Percentiles rank a stretch among this genome's conserved stretches.
These are phyloP conservation scores for Orbilia brochopaga DNA, from an alignment of 2,329 filamentous ascomycete genomes.

Conservation along the genomic window DNA sequence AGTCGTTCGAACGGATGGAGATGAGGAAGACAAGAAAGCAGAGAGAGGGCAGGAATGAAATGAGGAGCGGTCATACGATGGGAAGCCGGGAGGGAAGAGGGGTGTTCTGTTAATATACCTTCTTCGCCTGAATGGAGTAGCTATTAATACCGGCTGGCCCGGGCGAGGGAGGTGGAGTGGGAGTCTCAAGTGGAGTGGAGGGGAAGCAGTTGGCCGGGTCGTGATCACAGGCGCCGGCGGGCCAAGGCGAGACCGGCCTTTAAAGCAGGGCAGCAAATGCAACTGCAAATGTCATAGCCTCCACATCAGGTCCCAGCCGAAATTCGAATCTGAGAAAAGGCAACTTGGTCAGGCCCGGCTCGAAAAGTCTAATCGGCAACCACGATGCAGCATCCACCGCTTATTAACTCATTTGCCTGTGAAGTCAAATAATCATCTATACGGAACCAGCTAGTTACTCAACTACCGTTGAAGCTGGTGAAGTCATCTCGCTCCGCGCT, in stretches of 20 bases:
- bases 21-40: conserved; percentile 16
- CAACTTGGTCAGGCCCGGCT: conserved; percentile 5
- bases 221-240: neutral
- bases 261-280: no score
- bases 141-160: neutral
- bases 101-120: neutral
- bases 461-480: no score
- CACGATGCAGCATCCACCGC: neutral
- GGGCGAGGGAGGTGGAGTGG: neutral
- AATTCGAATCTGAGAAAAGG: conserved; percentile 1
- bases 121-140: neutral
- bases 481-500: neutral
- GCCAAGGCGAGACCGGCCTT: neutral
- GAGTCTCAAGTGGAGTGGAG: neutral
- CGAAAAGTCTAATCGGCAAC: conserved; percentile 10
- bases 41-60: neutral
- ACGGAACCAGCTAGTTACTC: no score
- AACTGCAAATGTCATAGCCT: neutral
- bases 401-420: neutral
- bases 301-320: neutral
- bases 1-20: no score
- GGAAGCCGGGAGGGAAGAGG: conserved; percentile 1
- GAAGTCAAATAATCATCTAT: no score
- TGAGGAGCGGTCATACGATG: neutral
- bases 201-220: neutral